Evolutionary conservation across 1,139 yeast genomes (phyloP).

Genomic region (Eremothecium coryli): DNA sequence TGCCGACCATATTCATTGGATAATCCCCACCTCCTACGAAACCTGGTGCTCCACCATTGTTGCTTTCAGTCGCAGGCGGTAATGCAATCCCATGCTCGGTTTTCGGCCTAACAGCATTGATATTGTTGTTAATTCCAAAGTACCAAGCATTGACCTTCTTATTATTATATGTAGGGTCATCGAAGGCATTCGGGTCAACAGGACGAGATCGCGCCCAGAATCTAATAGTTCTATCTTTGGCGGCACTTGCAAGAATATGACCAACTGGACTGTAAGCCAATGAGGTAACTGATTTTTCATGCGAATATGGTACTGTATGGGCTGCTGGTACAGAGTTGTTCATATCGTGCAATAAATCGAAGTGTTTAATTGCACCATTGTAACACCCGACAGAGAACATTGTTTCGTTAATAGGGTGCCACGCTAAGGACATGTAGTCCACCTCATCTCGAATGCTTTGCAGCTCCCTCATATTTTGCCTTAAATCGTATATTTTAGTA

Average conservation of each 20-base stretch:
- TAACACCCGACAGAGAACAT: constrained; percentile 79
- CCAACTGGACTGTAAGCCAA: constrained; percentile 92
- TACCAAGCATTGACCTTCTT: constrained; percentile 69
- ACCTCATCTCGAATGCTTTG: constrained; percentile 69
- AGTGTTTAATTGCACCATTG: constrained; percentile 80
- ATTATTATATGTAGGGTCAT: constrained; percentile 70
- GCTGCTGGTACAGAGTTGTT: constrained; percentile 26
- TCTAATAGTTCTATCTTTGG: constrained; percentile 87
- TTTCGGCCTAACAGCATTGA: constrained; percentile 41
- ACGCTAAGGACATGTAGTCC: constrained; percentile 75
- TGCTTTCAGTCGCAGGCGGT: constrained; percentile 20
- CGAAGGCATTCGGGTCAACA: constrained; percentile 73
- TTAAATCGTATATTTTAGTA: constrained; percentile 74
- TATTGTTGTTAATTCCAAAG: constrained; percentile 57
- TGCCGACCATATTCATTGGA: constrained; percentile 1
- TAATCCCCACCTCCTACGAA: not conserved
- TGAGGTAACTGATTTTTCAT: constrained; percentile 85
- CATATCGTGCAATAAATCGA: constrained; percentile 44
- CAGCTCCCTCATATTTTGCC: constrained; percentile 67
- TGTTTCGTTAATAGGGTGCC: constrained; percentile 88
- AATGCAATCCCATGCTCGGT: constrained; percentile 29
- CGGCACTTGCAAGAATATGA: constrained; percentile 82
- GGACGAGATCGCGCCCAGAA: constrained; percentile 95
- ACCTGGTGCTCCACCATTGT: not conserved
- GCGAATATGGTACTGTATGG: constrained; percentile 80